Conservation (phyloP, 805 yeast species). For the Scheffersomyces ergatensis region DNA sequence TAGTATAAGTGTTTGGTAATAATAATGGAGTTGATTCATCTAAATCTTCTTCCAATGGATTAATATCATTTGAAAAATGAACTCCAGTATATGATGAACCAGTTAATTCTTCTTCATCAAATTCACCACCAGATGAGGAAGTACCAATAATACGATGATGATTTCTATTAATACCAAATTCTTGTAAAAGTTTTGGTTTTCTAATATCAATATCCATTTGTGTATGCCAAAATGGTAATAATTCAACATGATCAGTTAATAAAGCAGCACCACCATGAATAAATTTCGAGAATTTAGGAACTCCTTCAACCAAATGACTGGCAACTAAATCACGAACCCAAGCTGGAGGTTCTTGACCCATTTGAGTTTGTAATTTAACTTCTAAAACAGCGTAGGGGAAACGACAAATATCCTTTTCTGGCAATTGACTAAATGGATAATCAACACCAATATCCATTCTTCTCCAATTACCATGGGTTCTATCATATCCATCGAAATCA, state of each 20-base stretch:
- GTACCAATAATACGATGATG: constrained; percentile 12
- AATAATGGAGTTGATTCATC: constrained; percentile 43
- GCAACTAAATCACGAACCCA: constrained; percentile 94
- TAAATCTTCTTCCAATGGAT: constrained; percentile 51
- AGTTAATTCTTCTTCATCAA: constrained; percentile 59
- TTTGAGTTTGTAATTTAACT: constrained; percentile 94
- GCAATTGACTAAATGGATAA: constrained; percentile 86
- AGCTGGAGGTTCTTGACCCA: constrained; percentile 98
- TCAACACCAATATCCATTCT: constrained; percentile 98
- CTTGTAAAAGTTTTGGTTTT: constrained; percentile 68
- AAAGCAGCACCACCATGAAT: constrained; percentile 96
- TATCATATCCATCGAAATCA: constrained; percentile 86
- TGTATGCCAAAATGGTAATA: constrained; percentile 96
- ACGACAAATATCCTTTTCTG: constrained; percentile 81
- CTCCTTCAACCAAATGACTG: constrained; percentile 95
- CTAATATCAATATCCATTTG: constrained; percentile 96
- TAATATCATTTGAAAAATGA: constrained; percentile 43
- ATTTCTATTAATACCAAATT: constrained; percentile 60
- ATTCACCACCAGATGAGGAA: constrained; percentile 50
- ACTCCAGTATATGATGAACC: constrained; percentile 31
- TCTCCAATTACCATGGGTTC: constrained; percentile 95
- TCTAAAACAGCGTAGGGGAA: constrained; percentile 98
- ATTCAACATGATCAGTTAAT: constrained; percentile 75
- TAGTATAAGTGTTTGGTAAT: constrained; percentile 33
- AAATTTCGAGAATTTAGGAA: constrained; percentile 95